Evolutionary conservation across 352 stramenopile species (phyloP).

Genomic region (Plasmopara halstedii): DNA sequence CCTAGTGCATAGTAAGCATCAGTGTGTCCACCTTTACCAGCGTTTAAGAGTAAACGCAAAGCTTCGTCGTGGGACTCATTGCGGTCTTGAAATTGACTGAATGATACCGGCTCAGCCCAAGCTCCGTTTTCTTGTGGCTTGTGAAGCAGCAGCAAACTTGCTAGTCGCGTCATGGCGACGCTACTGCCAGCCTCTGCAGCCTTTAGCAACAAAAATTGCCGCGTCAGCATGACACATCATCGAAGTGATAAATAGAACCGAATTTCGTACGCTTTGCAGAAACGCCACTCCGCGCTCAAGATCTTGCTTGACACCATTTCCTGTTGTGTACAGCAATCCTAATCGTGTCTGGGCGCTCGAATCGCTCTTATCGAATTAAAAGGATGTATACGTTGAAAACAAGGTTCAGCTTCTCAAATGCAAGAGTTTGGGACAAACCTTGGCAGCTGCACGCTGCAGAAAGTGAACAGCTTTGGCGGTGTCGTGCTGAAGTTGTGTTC

Average conservation of each 20-base stretch:
- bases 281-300: constrained; percentile 45
- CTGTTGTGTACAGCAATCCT: constrained; percentile 37
- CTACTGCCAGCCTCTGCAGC: constrained; percentile 30
- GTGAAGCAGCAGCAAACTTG: constrained; percentile 32
- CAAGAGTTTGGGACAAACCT: constrained; percentile 13
- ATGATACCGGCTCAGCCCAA: not conserved
- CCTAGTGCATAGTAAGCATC: constrained; percentile 39
- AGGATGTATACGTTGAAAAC: not conserved
- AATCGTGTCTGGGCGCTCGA: constrained; percentile 38
- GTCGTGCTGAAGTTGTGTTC: constrained; percentile 22
- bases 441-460: constrained; percentile 45
- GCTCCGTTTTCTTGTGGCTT: constrained; percentile 1
- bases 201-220: too few species aligned
- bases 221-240: constrained; percentile 1
- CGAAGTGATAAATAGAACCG: too few species aligned
- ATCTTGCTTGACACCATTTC: constrained; percentile 44
- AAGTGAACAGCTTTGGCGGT: constrained; percentile 54
- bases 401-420: not conserved
- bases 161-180: constrained; percentile 50
- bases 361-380: constrained; percentile 21
- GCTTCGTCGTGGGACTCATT: constrained; percentile 60
- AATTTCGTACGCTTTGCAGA: constrained; percentile 29
- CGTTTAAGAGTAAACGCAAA: constrained; percentile 46
- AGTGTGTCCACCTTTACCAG: constrained; percentile 26
- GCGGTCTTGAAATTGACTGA: constrained; percentile 32